A percentile compares a stretch with the other conserved stretches of the same genome.
phyloP scores from a whole-genome alignment of 352 stramenopile species.

The Phytophthora hibernalis region DNA sequence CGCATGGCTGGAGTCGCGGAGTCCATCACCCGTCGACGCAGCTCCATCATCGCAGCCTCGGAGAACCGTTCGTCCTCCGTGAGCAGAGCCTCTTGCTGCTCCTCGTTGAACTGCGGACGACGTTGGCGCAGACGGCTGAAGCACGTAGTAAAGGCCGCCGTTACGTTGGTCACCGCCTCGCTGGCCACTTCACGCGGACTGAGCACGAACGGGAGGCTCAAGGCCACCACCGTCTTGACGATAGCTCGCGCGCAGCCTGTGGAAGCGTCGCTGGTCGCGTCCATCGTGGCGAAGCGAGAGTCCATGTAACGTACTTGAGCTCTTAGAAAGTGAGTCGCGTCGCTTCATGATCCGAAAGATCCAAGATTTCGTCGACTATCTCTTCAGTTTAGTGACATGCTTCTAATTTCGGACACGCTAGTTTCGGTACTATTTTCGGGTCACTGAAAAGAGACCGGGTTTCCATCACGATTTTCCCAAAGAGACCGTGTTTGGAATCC shows the following conservation, averaged over 20 bases:
- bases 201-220: constrained; percentile 36
- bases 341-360: constrained; percentile 28
- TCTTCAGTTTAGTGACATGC: no score
- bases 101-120: constrained; percentile 71
- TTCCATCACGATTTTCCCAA: no score
- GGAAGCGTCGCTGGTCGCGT: constrained; percentile 14
- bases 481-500: no score
- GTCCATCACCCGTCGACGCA: constrained; percentile 71
- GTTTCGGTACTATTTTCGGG: no score
- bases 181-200: constrained; percentile 44
- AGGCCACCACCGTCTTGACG: constrained; percentile 32
- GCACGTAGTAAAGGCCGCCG: constrained; percentile 42
- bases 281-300: constrained; percentile 48
- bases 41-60: constrained; percentile 72
- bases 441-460: no score
- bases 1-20: constrained; percentile 9
- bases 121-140: constrained; percentile 54
- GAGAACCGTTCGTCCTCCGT: constrained; percentile 57
- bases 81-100: constrained; percentile 74
- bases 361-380: constrained; percentile 32
- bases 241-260: constrained; percentile 33
- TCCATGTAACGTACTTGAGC: constrained; percentile 26
- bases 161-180: constrained; percentile 37
- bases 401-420: no score
- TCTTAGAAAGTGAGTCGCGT: constrained; percentile 32